Evolutionary conservation across 176 grass and related monocot species (phyloP), one percentile per base, ranked within the genome.

Genomic region (Zea luxurians): DNA sequence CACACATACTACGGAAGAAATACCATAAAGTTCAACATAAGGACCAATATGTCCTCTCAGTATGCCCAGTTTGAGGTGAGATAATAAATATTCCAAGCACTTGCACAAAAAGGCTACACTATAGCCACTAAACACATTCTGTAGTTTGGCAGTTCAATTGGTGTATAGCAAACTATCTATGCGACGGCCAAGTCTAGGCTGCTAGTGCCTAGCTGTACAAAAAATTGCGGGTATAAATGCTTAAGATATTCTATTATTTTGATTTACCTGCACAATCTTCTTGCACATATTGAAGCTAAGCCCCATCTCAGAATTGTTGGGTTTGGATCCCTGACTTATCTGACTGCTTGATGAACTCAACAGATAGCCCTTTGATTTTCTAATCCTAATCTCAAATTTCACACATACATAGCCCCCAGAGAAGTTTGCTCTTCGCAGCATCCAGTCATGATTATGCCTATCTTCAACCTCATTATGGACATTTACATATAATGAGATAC

Each of bases 271-370:
- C 48, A 88, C 73, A 73, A 93, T 85, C 37, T 80, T 93, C 68
- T 91, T 88, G 68, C 86, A 99, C 92, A 93, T 95, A 78, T 79
- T 93, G 85, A 95, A 99, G 83, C 82, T 91, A 75, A 99, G 89
- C 69, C 86, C 86, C 85, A 89, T 89, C 83, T 99, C 90, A 15
- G 86, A 91, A 82, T 72, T 62, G 66, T 64, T 87, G 46, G 64
- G 71, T 57, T 77, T 81, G 12, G 72, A 37, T 40, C 72, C 85
- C 59, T 75, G 75, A 77, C 72, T 75, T 76, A 45, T 60, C 13
- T 64, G 69, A 40, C 74, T 65, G 59, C 67, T 70, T 3, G 78
- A 82, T 37, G 72, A 83, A 68, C 74, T 78, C 45, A 79, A 73
- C 66, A 73, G 48, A 37, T 49, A 37, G 45, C 45, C 66, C 44